Base-by-base conservation (phyloP, 176 grass and related monocot genomes). In the Typha latifolia region DNA sequence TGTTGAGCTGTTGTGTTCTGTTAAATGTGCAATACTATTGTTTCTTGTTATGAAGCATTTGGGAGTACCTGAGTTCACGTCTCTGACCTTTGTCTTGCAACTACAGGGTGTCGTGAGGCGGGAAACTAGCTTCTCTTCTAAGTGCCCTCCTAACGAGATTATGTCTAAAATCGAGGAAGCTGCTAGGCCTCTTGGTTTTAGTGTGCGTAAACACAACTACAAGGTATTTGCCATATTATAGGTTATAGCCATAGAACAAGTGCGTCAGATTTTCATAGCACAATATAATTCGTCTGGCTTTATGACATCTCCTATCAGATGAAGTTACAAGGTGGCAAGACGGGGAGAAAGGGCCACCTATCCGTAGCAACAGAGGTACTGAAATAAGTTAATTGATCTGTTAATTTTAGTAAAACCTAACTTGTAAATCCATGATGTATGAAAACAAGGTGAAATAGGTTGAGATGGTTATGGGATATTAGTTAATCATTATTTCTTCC, bases 131-230 rank as follows among this genome's bases (percentile, higher is more conserved):
- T 73, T 73, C 50, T 49, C 71, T 64, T 73, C 71, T 73, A 59
- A 51, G 61, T 19, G 61, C 56, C 61, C 71, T 51, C 61, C 71
- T 1, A 73, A 73, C 51, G 71, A 73, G 48, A 73, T 73, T 3
- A 64, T 73, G 32, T 63, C 71, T 64, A 73, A 64, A 62, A 50
- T 73, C 49, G 71, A 73, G 57, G 71, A 64, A 51, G 47, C 71
- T 63, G 71, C 71, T 49, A 73, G 63, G 62, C 71, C 71, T 47
- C 61, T 73, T 8, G 71, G 71, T 50, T 73, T 73, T 48, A 73
- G 63, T 20, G 71, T 73, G 22, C 61, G 47, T 8, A 73, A 73
- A 50, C 71, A 73, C 71, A 73, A 43, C 9, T 43, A 43, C 37
- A 43, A 43, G 37, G 37, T 43, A 43, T 43, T 10, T 43, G 9